Evolutionary conservation across 2,329 filamentous ascomycete genomes (phyloP).

Genomic region (Xylariaceae sp.): DNA sequence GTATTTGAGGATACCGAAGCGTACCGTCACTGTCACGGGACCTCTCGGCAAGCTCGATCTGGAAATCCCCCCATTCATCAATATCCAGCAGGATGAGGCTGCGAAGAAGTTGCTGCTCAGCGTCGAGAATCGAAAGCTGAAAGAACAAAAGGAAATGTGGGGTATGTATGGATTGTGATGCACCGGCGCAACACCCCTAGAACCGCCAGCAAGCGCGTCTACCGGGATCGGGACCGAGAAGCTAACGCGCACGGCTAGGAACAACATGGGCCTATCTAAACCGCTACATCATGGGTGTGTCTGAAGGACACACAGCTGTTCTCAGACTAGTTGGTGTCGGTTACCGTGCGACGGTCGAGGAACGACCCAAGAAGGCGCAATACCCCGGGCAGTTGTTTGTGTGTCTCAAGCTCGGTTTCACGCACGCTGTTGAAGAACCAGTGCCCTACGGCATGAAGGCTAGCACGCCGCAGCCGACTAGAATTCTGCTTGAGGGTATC

Average conservation of each 20-base stretch:
- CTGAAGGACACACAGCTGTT: constrained; percentile 92
- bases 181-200: background rate
- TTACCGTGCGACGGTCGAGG: constrained; percentile 84
- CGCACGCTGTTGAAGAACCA: constrained; percentile 86
- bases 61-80: constrained; percentile 73
- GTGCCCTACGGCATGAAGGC: constrained; percentile 80
- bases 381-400: constrained; percentile 85
- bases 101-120: constrained; percentile 60
- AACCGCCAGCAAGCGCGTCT: background rate
- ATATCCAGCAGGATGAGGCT: constrained; percentile 61
- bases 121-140: constrained; percentile 61
- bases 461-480: constrained; percentile 82
- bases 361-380: constrained; percentile 64
- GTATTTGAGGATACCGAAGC: constrained; percentile 56
- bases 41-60: constrained; percentile 76
- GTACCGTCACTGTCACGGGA: constrained; percentile 70
- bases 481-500: constrained; percentile 81
- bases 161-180: constrained; percentile 46
- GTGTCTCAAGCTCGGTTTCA: constrained; percentile 91
- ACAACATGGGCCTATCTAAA: constrained; percentile 86
- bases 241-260: constrained; percentile 45
- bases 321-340: constrained; percentile 91
- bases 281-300: constrained; percentile 88
- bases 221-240: background rate
- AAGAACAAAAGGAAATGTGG: constrained; percentile 92